Conservation (phyloP, 1,284 basidiomycete species). For the Trametes sp. region DNA sequence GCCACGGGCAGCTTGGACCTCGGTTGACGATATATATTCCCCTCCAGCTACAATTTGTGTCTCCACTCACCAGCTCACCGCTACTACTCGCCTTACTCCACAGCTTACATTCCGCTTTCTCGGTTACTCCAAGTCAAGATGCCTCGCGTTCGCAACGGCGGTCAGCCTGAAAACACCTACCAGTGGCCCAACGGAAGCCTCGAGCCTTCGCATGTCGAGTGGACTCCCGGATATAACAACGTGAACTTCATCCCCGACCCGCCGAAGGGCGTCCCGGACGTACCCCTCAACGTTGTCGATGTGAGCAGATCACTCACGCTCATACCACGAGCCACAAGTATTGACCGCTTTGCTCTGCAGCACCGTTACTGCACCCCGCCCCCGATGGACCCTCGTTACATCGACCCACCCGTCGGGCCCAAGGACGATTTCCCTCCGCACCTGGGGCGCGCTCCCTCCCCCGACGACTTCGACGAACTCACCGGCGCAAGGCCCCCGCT, state of each 20-base stretch:
- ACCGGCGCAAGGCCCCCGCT: constrained; percentile 6
- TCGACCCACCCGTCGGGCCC: background rate
- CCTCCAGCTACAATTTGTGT: background rate
- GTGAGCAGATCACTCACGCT: background rate
- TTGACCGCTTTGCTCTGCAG: background rate
- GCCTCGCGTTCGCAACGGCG: too few species aligned
- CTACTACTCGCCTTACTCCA: too few species aligned
- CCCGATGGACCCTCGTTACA: constrained; percentile 17
- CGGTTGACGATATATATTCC: background rate
- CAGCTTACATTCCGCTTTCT: background rate
- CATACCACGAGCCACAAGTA: background rate
- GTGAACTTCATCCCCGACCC: background rate
- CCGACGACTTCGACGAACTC: constrained; percentile 18
- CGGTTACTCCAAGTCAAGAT: background rate
- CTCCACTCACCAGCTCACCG: background rate
- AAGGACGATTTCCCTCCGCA: constrained; percentile 15
- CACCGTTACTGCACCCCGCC: constrained; percentile 28
- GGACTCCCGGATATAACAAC: background rate
- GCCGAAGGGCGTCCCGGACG: constrained; percentile 12
- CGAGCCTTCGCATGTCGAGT: background rate
- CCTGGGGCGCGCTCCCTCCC: background rate
- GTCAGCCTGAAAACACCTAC: background rate
- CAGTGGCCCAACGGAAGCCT: background rate
- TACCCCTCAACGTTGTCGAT: constrained; percentile 21
- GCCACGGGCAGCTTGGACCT: constrained; percentile 8